A percentile compares a stretch with the other conserved stretches of the same genome.
Conservation (phyloP, 805 yeast species). For the Torulaspora maleeae region DNA sequence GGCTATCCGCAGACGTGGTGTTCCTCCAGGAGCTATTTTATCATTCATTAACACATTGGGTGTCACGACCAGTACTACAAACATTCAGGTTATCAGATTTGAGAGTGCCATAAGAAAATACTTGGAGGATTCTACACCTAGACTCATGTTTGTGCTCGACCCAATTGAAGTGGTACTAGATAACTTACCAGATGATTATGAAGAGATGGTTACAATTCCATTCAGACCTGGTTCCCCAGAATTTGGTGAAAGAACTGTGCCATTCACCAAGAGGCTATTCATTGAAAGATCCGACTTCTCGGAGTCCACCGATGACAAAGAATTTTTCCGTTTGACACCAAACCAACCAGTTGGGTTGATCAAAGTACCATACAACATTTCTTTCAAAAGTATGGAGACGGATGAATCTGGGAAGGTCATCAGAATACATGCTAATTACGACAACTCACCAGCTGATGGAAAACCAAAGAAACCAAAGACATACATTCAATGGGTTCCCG, state of each 20-base stretch:
- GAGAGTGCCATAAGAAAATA: constrained; percentile 84
- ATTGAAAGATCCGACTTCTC: constrained; percentile 88
- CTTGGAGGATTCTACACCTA: constrained; percentile 86
- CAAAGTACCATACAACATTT: constrained; percentile 80
- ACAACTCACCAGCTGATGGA: constrained; percentile 47
- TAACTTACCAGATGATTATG: constrained; percentile 70
- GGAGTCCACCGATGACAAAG: constrained; percentile 51
- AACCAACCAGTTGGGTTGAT: constrained; percentile 92
- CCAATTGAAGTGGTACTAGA: constrained; percentile 82
- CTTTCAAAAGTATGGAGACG: constrained; percentile 62
- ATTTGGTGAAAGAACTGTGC: constrained; percentile 70
- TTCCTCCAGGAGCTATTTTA: constrained; percentile 97
- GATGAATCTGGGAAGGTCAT: constrained; percentile 54
- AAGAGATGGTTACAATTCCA: constrained; percentile 70
- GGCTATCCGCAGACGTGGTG: constrained; percentile 93
- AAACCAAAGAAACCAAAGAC: constrained; percentile 82
- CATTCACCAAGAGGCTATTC: constrained; percentile 71
- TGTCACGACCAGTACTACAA: constrained; percentile 89
- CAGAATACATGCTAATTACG: constrained; percentile 74
- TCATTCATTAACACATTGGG: constrained; percentile 92
- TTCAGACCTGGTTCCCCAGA: constrained; percentile 81
- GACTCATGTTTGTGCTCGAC: constrained; percentile 87
- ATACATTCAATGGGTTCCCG: constrained; percentile 94
- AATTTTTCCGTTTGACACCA: constrained; percentile 90
- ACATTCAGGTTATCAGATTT: constrained; percentile 84